These are phyloP conservation scores for Tricholoma saponaceum DNA, from an alignment of 768 basidiomycete genomes.

Conservation along the genomic window DNA sequence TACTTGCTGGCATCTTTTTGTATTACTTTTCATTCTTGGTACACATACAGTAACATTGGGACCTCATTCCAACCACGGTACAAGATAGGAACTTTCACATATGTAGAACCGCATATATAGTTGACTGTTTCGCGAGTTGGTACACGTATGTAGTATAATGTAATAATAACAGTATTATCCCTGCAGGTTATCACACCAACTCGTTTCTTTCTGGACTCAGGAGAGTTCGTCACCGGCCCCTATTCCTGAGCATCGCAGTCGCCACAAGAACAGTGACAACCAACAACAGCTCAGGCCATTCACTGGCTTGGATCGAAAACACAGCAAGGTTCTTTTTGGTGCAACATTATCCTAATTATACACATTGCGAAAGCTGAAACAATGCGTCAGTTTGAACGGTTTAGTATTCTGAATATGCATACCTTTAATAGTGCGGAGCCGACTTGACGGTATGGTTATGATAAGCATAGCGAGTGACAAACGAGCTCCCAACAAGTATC, in stretches of 20 bases:
- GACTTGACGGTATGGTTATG: background rate
- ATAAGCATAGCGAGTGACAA: background rate
- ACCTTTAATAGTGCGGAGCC: background rate
- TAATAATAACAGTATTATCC: background rate
- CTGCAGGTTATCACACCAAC: too few species aligned
- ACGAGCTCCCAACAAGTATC: background rate
- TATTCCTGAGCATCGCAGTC: too few species aligned
- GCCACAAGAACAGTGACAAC: too few species aligned
- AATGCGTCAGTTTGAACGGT: background rate
- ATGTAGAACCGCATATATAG: background rate
- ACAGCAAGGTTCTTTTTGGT: background rate
- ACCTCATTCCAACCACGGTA: background rate
- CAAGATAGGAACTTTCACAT: background rate
- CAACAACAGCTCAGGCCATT: too few species aligned
- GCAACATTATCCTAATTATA: background rate
- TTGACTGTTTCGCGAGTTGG: background rate
- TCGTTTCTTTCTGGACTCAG: too few species aligned
- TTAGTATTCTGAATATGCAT: background rate
- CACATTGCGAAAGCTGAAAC: too few species aligned
- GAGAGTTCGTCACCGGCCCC: too few species aligned
- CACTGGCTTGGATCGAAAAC: too few species aligned
- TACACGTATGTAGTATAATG: background rate
- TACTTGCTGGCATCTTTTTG: background rate
- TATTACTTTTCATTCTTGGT: background rate
- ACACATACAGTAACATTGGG: background rate